Conservation (phyloP, 2,329 filamentous ascomycete species). For the Pseudocercospora eumusae region DNA sequence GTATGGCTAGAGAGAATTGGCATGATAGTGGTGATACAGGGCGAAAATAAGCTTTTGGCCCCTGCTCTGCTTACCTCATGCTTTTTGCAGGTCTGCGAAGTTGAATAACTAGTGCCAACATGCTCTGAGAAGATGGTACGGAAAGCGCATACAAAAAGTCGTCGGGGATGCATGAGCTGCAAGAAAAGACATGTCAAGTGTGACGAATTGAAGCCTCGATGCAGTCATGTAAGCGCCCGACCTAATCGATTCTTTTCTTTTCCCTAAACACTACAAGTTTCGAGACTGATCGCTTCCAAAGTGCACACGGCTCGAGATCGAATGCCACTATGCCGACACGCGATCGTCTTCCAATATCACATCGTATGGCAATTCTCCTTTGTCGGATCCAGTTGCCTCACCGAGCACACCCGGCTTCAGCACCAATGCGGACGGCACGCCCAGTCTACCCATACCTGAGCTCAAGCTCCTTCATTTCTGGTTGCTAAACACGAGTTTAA, state of each 20-base stretch:
- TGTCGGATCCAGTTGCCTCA: background rate
- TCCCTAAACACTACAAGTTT: background rate
- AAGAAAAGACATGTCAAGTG: conserved; percentile 32
- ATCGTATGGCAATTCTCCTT: conserved; percentile 9
- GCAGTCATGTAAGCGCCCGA: conserved; percentile 14
- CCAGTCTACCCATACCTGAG: conserved; percentile 23
- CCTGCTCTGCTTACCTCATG: too few species aligned
- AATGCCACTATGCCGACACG: conserved; percentile 16
- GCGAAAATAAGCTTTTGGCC: too few species aligned
- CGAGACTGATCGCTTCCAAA: background rate
- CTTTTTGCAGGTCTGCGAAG: too few species aligned
- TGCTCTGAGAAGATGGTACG: conserved; percentile 13
- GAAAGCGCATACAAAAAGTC: conserved; percentile 29
- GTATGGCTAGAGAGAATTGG: background rate
- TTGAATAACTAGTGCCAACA: too few species aligned
- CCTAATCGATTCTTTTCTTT: background rate
- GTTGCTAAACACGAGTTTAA: conserved; percentile 22
- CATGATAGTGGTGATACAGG: background rate
- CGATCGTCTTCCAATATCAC: conserved; percentile 4
- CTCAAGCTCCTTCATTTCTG: conserved; percentile 30
- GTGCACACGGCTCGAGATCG: conserved; percentile 25
- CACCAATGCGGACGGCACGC: background rate
- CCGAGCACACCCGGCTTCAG: conserved; percentile 11
- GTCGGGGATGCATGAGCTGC: conserved; percentile 28
- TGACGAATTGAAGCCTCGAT: conserved; percentile 12